Evolutionary conservation across 1,284 basidiomycete species (phyloP), one percentile per base, ranked within the genome.

Genomic region (Ganoderma lingzhi): DNA sequence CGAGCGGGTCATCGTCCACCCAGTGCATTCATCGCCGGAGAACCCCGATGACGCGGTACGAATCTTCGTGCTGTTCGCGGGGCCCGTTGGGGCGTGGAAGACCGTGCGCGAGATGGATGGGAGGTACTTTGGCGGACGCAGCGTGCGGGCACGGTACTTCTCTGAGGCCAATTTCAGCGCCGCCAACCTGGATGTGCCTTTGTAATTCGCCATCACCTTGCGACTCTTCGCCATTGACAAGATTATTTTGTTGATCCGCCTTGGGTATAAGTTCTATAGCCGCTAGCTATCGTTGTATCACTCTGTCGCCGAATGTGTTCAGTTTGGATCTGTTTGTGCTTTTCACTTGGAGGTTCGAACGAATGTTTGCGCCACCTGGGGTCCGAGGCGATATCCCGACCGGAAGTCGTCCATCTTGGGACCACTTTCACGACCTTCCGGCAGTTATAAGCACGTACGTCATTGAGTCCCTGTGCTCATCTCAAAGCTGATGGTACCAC

Each of bases 11-110:
- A 84, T 97, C 56, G 87, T 97, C 1, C 95, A 98, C 75, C 83
- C 90, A 42, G 88, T 94, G 53, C 84, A 90, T 60, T 92, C 93
- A 1, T 82, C 86, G 2, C 87, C 91, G 0, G 73, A 79, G 2
- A 84, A 89, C 62, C 82, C 87, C 2, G 88, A 89, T 12, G 91
- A 95, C 39, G 88, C 90, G 0, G 90, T 96, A 9, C 89, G 94
- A 56, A 91, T 97, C 60, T 97, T 96, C 78, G 91, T 96, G 8
- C 83, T 93, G 61, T 97, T 96, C 76, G 89, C 89, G 0, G 96
- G 96, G 0, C 93, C 96, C 10, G 96, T 89, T 0, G 97, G 95
- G 9, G 97, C 96, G 2, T 98, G 96, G 95, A 95, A 96, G 80
- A 96, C 95, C 0, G 93, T 96, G 1, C 89, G 93, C 61, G 95